Evolutionary conservation across 192 early-diverging fungal species (phyloP).

Genomic region (Coemansia sp.): DNA sequence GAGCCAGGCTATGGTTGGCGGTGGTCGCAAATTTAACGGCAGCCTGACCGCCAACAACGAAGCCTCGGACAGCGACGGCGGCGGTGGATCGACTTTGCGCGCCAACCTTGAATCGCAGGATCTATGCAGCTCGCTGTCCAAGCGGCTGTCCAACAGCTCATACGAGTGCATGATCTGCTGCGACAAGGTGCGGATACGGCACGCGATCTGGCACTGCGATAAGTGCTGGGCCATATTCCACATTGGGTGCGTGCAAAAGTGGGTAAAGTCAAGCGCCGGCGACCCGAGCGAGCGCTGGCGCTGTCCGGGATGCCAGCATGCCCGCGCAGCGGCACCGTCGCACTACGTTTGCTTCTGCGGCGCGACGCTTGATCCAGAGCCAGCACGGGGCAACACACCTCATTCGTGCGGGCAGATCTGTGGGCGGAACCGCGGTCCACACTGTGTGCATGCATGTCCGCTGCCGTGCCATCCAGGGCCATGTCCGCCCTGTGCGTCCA

Average conservation of each 20-base stretch:
- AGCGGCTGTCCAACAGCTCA: slow-evolving; percentile 63
- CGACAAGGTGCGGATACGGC: slow-evolving; percentile 70
- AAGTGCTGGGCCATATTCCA: slow-evolving; percentile 91
- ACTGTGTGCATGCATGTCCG: slow-evolving; percentile 78
- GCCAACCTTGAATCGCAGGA: slow-evolving; percentile 31
- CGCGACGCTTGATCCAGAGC: slow-evolving; percentile 69
- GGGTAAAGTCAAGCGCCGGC: slow-evolving; percentile 66
- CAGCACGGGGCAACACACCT: slow-evolving; percentile 65
- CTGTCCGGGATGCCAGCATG: slow-evolving; percentile 91
- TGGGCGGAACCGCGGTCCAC: slow-evolving; percentile 51
- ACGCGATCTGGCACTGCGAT: slow-evolving; percentile 84
- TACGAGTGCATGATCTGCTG: slow-evolving; percentile 99
- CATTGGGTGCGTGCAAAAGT: slow-evolving; percentile 77
- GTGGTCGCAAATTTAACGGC: slow-evolving; percentile 42
- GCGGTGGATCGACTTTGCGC: neutral
- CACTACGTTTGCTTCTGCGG: slow-evolving; percentile 90
- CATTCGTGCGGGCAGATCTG: slow-evolving; percentile 87
- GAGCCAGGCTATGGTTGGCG: slow-evolving; percentile 22
- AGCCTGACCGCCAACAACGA: slow-evolving; percentile 21
- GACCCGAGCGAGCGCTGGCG: slow-evolving; percentile 61
- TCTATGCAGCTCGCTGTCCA: slow-evolving; percentile 63
- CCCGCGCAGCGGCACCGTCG: slow-evolving; percentile 62
- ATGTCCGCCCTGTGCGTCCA: slow-evolving; percentile 83
- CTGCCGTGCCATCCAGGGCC: slow-evolving; percentile 92
- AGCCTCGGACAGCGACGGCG: neutral